Evolutionary conservation across 2,329 filamentous ascomycete species (phyloP).

Genomic region (Claviceps citrina): DNA sequence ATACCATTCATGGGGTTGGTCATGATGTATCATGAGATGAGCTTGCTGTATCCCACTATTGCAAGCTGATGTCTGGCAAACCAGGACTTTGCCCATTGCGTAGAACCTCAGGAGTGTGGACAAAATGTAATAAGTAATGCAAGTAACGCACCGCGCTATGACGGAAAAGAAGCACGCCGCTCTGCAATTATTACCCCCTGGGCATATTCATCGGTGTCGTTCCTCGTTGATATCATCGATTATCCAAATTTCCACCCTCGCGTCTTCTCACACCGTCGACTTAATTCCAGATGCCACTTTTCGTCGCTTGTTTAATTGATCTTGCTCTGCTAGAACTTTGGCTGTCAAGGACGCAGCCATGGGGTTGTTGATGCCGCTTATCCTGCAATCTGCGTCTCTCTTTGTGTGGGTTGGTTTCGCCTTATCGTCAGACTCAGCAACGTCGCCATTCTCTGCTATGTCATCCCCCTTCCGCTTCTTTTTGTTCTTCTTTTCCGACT

Average conservation of each 20-base stretch:
- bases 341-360: conserved; percentile 74
- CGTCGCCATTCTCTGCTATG: conserved; percentile 16
- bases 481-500: conserved; percentile 42
- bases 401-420: conserved; percentile 15
- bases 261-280: conserved; percentile 4
- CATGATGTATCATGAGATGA: too few species aligned
- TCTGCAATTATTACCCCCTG: conserved; percentile 28
- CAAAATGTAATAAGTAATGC: conserved; percentile 53
- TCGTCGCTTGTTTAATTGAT: conserved; percentile 62
- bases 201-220: background rate
- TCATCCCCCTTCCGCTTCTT: conserved; percentile 43
- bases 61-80: background rate
- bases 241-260: background rate
- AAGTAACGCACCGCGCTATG: too few species aligned
- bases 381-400: conserved; percentile 19
- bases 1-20: too few species aligned
- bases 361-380: conserved; percentile 68
- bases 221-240: background rate
- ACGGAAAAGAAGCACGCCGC: too few species aligned
- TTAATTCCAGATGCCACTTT: conserved; percentile 37
- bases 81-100: conserved; percentile 27
- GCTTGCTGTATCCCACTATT: too few species aligned
- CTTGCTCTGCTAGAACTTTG: conserved; percentile 75
- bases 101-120: too few species aligned
- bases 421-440: conserved; percentile 36